These are phyloP conservation scores for Cerioporus squamosus DNA, from an alignment of 1,284 basidiomycete species.

Conservation along the genomic window DNA sequence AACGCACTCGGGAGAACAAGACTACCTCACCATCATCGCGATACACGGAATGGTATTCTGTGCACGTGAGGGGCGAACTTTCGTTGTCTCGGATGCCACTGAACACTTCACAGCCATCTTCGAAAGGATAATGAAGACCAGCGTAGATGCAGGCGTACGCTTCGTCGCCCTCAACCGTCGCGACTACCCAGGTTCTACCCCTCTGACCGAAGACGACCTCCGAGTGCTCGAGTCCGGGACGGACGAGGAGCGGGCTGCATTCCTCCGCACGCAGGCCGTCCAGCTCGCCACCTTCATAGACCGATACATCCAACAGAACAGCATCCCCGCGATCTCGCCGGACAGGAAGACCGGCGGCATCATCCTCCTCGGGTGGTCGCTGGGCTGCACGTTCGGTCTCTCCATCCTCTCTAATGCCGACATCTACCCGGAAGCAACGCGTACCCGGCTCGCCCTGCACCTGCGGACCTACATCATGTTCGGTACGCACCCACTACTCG, in stretches of 20 bases:
- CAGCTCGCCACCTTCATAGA: constrained; percentile 40
- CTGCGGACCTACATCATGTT: constrained; percentile 34
- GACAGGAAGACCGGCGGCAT: constrained; percentile 38
- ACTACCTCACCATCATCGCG: constrained; percentile 19
- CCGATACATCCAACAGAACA: constrained; percentile 32
- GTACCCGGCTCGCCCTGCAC: constrained; percentile 24
- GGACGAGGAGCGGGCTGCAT: constrained; percentile 20
- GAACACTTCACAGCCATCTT: constrained; percentile 6
- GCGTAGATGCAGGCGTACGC: constrained; percentile 21
- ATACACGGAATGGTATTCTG: constrained; percentile 17
- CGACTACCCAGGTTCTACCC: constrained; percentile 18
- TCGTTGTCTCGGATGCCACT: no score
- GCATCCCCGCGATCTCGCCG: constrained; percentile 32
- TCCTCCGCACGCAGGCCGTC: constrained; percentile 33
- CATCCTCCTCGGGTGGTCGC: constrained; percentile 43
- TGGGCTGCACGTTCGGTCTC: constrained; percentile 32
- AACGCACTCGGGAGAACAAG: not conserved
- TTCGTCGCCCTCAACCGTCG: constrained; percentile 32
- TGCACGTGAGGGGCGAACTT: not conserved
- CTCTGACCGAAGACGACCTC: constrained; percentile 25
- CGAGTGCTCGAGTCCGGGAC: constrained; percentile 26
- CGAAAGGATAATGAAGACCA: constrained; percentile 19
- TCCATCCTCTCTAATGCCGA: constrained; percentile 32
- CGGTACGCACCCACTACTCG: not conserved
- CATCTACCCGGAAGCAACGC: constrained; percentile 18